Evolutionary conservation across 148 eudicot genomes (phyloP), one percentile per base, ranked within the genome.

Genomic region (Chenopodium formosanum): DNA sequence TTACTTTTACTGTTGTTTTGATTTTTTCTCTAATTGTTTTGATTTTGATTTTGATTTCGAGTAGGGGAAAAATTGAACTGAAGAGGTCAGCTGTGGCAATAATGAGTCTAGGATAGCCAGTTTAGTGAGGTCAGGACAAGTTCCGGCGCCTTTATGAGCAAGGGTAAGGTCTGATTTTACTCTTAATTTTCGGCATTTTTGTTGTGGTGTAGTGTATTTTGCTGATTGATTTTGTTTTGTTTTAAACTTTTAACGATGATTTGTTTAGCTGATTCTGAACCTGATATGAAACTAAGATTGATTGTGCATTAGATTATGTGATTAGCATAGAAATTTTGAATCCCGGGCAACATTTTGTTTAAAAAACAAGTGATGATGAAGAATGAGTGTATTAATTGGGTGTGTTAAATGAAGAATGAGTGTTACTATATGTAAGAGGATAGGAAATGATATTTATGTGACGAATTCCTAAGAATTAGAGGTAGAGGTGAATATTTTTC

Each of bases 81-180:
- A 94, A 94, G 89, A 92, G 98, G 82, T 96, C 99, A 16, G 89
- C 90, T 46, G 98, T 96, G 77, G 98, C 97, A 0, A 94, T 85
- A 89, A 92, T 86, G 85, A 80, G 13, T 96, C 98, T 65, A 97
- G 99, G 48, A 92, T 84, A 94, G 97, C 86, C 86, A 88, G 84
- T 81, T 90, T 27, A 96, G 99, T 31, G 97, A 94, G 88, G 99
- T 94, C 80, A 90, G 99, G 83, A 96, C 99, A 25, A 96, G 99
- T 86, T 96, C 98, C 22, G 99, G 99, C 77, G 94, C 91, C 88
- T 96, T 96, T 82, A 96, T 96, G 82, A 48, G 76, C 60, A 96
- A 94, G 88, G 94, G 75, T 70, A 96, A 96, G 99, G 99, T 96
- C 73, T 46, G 89, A 12, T 53, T 12, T 53, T 11, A 12, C 74